Evolutionary conservation across 495 filamentous ascomycete species (phyloP), one percentile per base, ranked within the genome.

Genomic region (Penicillium cinerascens): DNA sequence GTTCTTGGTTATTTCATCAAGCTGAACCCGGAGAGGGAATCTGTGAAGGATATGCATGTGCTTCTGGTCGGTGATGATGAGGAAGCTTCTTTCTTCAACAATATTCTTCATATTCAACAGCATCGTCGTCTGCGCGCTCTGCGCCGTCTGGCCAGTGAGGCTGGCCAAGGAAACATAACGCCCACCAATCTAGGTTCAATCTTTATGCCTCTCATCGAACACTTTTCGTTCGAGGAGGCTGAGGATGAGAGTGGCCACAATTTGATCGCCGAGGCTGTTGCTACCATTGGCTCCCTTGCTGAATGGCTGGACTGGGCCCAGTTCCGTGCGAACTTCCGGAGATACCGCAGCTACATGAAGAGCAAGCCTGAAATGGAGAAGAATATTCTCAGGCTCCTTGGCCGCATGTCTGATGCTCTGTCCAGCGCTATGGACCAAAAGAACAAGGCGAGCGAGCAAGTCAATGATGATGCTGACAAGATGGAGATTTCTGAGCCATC

Each of bases 71-170:
- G 78, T 2, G 82, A 87, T 45, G 92, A 96, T 40, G 83, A 95
- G 36, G 90, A 97, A 61, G 87, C 91, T 2, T 93, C 87, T 7
- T 96, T 97, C 72, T 97, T 97, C 73, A 87, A 76, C 67, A 95
- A 96, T 55, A 81, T 96, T 37, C 77, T 97, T 13, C 90, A 95
- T 51, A 92, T 95, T 42, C 95, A 96, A 53, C 85, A 92, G 40
- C 87, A 93, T 49, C 84, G 91, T 56, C 88, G 95, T 55, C 79
- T 93, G 22, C 82, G 89, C 50, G 93, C 95, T 9, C 69, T 97
- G 20, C 87, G 88, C 39, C 75, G 88, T 41, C 71, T 98, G 17
- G 84, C 87, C 42, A 69, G 69, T 10, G 83, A 85, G 47, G 87
- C 87, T 29, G 63, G 74, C 3, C 79, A 80, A 46, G 79, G 81